A percentile compares a stretch with the other conserved stretches of the same genome.
These are phyloP conservation scores for Phalaenopsis aphrodite DNA, from an alignment of 106 monocot genomes.

Conservation along the genomic window DNA sequence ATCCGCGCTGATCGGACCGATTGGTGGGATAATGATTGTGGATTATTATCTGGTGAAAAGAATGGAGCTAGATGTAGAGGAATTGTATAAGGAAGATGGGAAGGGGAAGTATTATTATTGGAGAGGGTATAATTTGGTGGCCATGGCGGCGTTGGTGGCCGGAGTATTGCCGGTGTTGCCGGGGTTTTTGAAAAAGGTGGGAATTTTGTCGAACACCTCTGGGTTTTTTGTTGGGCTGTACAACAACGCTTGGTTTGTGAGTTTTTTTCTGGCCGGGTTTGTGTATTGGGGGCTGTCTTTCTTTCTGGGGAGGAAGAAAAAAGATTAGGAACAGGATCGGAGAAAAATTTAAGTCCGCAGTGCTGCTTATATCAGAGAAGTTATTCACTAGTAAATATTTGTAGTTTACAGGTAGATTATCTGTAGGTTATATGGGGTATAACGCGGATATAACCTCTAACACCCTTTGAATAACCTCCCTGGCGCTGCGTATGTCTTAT, in stretches of 20 bases:
- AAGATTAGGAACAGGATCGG: not conserved
- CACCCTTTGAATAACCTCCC: no score
- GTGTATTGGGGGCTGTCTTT: conserved; percentile 55
- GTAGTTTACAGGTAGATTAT: no score
- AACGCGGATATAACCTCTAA: no score
- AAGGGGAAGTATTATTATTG: conserved; percentile 46
- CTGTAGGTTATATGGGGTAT: no score
- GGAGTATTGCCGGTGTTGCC: conserved; percentile 68
- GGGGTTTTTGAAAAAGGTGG: conserved; percentile 63
- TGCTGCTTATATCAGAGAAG: no score
- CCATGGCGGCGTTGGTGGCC: conserved; percentile 50
- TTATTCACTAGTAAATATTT: no score
- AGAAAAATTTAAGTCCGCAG: no score
- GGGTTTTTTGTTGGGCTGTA: conserved; percentile 40
- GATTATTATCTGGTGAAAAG: conserved; percentile 73
- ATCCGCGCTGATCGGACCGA: conserved; percentile 84
- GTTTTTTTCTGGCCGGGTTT: conserved; percentile 56
- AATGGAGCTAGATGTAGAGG: conserved; percentile 57
- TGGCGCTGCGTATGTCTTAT: no score
- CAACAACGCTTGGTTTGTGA: conserved; percentile 83
- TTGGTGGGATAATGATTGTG: conserved; percentile 56
- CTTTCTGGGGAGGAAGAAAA: not conserved
- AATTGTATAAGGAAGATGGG: conserved; percentile 29
- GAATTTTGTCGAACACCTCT: conserved; percentile 28
- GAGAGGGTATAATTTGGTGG: conserved; percentile 42